phyloP scores from a whole-genome alignment of 164 flowering plant species.

The Kingdonia uniflora region DNA sequence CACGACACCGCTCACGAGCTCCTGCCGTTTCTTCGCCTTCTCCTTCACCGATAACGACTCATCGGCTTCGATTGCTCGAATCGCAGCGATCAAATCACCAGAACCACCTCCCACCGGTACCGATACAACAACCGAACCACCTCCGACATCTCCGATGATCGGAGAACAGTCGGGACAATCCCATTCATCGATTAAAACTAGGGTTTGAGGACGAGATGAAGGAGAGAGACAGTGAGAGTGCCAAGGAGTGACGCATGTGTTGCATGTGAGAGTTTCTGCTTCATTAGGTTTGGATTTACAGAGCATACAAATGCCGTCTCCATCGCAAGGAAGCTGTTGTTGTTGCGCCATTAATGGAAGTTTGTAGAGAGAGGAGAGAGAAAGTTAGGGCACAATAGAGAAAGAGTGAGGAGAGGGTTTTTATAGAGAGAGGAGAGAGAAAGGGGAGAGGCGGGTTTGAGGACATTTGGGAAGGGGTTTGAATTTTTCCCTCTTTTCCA shows the following conservation, averaged over 20 bases:
- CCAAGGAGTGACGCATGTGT: constrained; percentile 77
- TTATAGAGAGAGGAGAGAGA: too few relatives aligned
- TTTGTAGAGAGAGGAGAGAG: too few relatives aligned
- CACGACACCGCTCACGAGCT: constrained; percentile 26
- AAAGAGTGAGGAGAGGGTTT: too few relatives aligned
- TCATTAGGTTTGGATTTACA: constrained; percentile 44
- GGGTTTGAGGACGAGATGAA: constrained; percentile 29
- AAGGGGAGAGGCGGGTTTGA: too few relatives aligned
- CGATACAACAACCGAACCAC: not conserved
- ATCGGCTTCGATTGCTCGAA: constrained; percentile 69
- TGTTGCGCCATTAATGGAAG: constrained; percentile 35
- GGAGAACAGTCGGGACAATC: constrained; percentile 78
- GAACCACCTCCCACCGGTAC: constrained; percentile 7
- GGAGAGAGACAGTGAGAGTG: constrained; percentile 55
- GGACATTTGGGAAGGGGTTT: too few relatives aligned
- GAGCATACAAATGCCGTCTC: constrained; percentile 71
- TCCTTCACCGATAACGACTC: constrained; percentile 41
- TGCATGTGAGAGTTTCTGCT: constrained; percentile 44
- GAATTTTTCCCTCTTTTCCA: too few relatives aligned
- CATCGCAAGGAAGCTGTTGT: constrained; percentile 61
- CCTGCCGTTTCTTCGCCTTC: constrained; percentile 72
- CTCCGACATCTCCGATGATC: constrained; percentile 1
- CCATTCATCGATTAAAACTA: constrained; percentile 36
- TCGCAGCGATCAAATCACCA: constrained; percentile 40
- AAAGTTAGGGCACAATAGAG: too few relatives aligned